Evolutionary conservation across 2,329 filamentous ascomycete species (phyloP), one percentile per base, ranked within the genome.

Genomic region (Lasiodiplodia sp.): DNA sequence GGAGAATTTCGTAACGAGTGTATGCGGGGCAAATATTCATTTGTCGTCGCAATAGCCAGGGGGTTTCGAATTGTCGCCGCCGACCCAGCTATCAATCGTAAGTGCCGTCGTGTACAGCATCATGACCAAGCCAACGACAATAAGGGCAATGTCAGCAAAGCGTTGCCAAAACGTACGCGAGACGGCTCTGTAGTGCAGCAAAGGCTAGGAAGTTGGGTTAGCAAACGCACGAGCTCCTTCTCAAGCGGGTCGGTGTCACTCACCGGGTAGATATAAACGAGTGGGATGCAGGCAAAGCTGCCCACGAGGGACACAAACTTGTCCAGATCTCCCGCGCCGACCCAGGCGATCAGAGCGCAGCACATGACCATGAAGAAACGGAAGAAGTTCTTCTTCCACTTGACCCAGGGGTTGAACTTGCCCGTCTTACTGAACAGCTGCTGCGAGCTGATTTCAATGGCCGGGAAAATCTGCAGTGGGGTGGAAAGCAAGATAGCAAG

Each of bases 301-400:
- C 96, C 96, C 23, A 99, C 94, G 49, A 99, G 86, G 25, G 94
- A 92, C 38, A 99, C 96, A 79, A 99, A 99, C 81, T 98, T 98
- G 83, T 99, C 96, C 67, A 99, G 83, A 80, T 98, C 91, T 73
- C 93, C 92, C 3, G 96, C 95, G 70, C 96, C 96, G 55, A 91
- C 89, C 93, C 94, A 99, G 1, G 95, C 95, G 72, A 99, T 91
- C 69, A 89, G 81, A 0, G 94, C 92, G 76, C 96, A 98, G 28
- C 96, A 81, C 75, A 92, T 88, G 63, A 98, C 96, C 71, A 97
- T 89, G 77, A 95, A 90, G 85, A 98, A 99, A 67, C 96, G 91
- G 84, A 97, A 99, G 40, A 91, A 84, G 74, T 99, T 99, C 89
- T 99, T 99, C 86, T 98, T 92, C 96, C 96, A 99, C 84, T 99